Evolutionary conservation across 306 rosid species (phyloP).

Genomic region (Cucurbita moschata): DNA sequence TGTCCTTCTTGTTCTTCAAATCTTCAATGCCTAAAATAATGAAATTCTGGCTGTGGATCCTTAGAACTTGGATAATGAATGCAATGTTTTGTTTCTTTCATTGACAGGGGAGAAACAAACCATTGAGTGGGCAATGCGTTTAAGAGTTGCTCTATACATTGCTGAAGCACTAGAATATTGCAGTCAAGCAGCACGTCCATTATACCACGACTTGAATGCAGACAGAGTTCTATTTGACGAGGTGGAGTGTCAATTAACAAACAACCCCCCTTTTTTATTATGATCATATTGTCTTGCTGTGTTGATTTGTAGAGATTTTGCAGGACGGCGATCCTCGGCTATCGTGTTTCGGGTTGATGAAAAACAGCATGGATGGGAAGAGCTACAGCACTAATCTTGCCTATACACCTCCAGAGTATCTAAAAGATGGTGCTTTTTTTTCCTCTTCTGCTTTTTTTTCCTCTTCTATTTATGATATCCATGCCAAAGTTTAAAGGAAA

Average conservation of each 20-base stretch:
- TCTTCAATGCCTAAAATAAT: not conserved
- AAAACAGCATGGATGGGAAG: conserved; percentile 69
- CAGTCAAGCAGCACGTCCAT: conserved; percentile 35
- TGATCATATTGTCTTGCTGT: not conserved
- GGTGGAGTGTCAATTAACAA: conserved; percentile 19
- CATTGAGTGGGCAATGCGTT: conserved; percentile 68
- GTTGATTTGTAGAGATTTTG: conserved; percentile 14
- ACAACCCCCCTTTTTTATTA: too few relatives aligned
- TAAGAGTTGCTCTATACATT: conserved; percentile 63
- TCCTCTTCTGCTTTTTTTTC: not conserved
- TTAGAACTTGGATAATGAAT: not conserved
- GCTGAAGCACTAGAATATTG: conserved; percentile 58
- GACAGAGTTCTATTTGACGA: conserved; percentile 68
- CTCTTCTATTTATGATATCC: not conserved
- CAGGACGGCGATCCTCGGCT: conserved; percentile 79
- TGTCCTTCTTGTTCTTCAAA: not conserved
- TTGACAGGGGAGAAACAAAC: conserved; percentile 74
- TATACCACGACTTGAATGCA: conserved; percentile 76
- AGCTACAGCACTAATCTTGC: conserved; percentile 79
- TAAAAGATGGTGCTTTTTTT: conserved; percentile 52
- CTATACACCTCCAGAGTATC: conserved; percentile 77
- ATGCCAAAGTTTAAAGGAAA: not conserved
- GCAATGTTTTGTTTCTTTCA: not conserved
- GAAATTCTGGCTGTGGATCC: not conserved
- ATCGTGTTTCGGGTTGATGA: conserved; percentile 80